Percentiles rank a stretch among this genome's conserved stretches.
Evolutionary conservation across 257 asterid genomes (phyloP).

Genomic region (Scutellaria baicalensis): DNA sequence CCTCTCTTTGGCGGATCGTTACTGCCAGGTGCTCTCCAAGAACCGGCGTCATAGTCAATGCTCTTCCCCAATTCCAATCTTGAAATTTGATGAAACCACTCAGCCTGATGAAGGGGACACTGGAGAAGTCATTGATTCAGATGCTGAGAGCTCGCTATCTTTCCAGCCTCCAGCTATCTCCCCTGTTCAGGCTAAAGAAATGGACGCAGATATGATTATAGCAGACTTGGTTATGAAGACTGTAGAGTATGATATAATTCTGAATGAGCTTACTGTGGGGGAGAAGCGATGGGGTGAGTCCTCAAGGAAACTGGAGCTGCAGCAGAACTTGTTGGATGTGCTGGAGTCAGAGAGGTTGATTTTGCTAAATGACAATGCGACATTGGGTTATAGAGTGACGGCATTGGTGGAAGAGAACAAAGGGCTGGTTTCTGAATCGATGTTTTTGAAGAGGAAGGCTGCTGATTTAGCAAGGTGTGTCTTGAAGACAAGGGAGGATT

Average conservation of each 20-base stretch:
- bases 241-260: slow-evolving; percentile 56
- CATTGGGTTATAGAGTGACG: slow-evolving; percentile 56
- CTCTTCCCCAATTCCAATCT: slow-evolving; percentile 41
- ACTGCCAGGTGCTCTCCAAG: slow-evolving; percentile 73
- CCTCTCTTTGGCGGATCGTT: slow-evolving; percentile 78
- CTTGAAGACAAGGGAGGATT: slow-evolving; percentile 81
- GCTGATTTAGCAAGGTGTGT: slow-evolving; percentile 86
- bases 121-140: slow-evolving; percentile 59
- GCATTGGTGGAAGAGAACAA: slow-evolving; percentile 72
- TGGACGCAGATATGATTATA: slow-evolving; percentile 47
- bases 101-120: slow-evolving; percentile 30
- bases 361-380: slow-evolving; percentile 70
- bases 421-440: slow-evolving; percentile 65
- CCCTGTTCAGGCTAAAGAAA: slow-evolving; percentile 13
- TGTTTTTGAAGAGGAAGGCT: slow-evolving; percentile 79
- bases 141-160: slow-evolving; percentile 71
- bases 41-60: slow-evolving; percentile 33
- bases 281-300: slow-evolving; percentile 58
- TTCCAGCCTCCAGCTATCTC: slow-evolving; percentile 34
- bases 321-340: slow-evolving; percentile 78
- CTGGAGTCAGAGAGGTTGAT: slow-evolving; percentile 88
- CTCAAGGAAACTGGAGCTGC: slow-evolving; percentile 67
- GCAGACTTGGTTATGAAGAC: slow-evolving; percentile 70
- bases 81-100: slow-evolving; percentile 22
- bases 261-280: slow-evolving; percentile 42